Conservation (phyloP, 2,329 filamentous ascomycete genomes). For the Beauveria pseudobassiana region DNA sequence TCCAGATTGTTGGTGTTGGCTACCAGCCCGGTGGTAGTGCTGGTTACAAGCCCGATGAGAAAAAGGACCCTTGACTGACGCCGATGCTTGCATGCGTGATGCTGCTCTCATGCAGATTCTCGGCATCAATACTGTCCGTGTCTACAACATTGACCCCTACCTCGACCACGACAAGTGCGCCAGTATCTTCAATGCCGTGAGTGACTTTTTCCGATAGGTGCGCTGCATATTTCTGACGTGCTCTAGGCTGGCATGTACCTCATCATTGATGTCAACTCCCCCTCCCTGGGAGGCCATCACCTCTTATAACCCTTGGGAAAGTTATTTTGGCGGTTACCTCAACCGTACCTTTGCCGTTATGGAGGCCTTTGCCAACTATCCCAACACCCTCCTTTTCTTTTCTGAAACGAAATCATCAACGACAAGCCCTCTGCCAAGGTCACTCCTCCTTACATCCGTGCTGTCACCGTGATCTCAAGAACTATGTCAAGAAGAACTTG, state of each 20-base stretch:
- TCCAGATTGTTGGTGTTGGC: slow-evolving; percentile 60
- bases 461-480: slow-evolving; percentile 75
- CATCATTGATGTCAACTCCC: slow-evolving; percentile 62
- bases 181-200: slow-evolving; percentile 57
- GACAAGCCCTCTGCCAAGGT: slow-evolving; percentile 49
- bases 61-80: slow-evolving; percentile 52
- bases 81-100: slow-evolving; percentile 53
- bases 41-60: slow-evolving; percentile 47
- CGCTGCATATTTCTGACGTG: neutral
- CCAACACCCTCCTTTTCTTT: slow-evolving; percentile 66
- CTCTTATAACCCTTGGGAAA: slow-evolving; percentile 47
- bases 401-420: slow-evolving; percentile 73
- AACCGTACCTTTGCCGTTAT: slow-evolving; percentile 61
- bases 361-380: slow-evolving; percentile 59
- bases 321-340: slow-evolving; percentile 52
- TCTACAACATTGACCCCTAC: slow-evolving; percentile 61
- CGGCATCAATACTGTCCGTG: slow-evolving; percentile 59
- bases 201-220: slow-evolving; percentile 9
- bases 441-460: slow-evolving; percentile 65
- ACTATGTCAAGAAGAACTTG: slow-evolving; percentile 66
- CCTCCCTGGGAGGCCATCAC: slow-evolving; percentile 50
- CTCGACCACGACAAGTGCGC: slow-evolving; percentile 61
- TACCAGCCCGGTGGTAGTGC: slow-evolving; percentile 62
- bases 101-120: slow-evolving; percentile 58
- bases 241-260: slow-evolving; percentile 57